These are phyloP conservation scores for Aegilops bicornis DNA, from an alignment of 176 grass and related monocot genomes.

Conservation along the genomic window DNA sequence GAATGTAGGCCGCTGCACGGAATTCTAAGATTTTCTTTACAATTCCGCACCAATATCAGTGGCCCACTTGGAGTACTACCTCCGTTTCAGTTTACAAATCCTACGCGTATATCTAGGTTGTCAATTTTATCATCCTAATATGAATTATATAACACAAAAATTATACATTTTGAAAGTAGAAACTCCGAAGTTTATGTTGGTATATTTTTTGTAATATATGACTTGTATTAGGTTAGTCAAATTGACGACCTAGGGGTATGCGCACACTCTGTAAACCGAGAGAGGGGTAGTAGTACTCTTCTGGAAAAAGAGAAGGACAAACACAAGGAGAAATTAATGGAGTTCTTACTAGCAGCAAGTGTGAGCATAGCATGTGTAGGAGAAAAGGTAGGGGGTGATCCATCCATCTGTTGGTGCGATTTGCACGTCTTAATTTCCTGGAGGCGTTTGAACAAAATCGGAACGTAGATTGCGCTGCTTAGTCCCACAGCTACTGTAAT, in stretches of 20 bases:
- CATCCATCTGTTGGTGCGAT: constrained; percentile 7
- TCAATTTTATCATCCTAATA: too few relatives aligned
- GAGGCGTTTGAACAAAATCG: neutral
- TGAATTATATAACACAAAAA: too few relatives aligned
- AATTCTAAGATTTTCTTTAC: constrained; percentile 20
- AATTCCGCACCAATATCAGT: neutral
- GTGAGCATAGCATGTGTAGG: constrained; percentile 1
- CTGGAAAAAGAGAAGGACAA: neutral
- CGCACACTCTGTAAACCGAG: too few relatives aligned
- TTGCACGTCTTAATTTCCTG: neutral
- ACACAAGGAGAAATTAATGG: neutral
- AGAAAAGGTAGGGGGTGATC: neutral
- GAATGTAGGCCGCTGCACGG: constrained; percentile 41
- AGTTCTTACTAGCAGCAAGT: neutral
- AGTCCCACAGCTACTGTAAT: constrained; percentile 2
- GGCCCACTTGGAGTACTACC: neutral
- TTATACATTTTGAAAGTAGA: too few relatives aligned
- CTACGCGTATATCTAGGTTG: too few relatives aligned
- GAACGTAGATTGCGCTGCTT: neutral
- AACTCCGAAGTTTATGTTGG: too few relatives aligned
- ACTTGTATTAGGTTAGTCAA: too few relatives aligned
- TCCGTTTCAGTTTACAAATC: too few relatives aligned
- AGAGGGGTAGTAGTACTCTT: neutral
- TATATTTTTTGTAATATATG: too few relatives aligned
- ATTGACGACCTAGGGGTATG: too few relatives aligned